These are phyloP conservation scores for Xylogone sp. DNA, from an alignment of 2,329 filamentous ascomycete genomes.

Conservation along the genomic window DNA sequence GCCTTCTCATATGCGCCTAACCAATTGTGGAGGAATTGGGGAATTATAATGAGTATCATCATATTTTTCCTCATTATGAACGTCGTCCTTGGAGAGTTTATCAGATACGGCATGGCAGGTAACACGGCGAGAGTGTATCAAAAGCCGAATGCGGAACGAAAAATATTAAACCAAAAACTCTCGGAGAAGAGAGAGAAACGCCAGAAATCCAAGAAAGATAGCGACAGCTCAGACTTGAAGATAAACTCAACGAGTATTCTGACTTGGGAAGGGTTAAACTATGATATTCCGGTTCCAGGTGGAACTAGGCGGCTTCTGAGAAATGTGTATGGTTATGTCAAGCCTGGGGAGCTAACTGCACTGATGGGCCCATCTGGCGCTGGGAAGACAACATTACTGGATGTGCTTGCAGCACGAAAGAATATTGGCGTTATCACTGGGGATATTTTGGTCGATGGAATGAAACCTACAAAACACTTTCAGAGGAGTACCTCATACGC, in stretches of 20 bases:
- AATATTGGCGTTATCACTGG: conserved; percentile 85
- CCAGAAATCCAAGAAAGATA: too few relatives aligned
- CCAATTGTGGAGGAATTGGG: conserved; percentile 59
- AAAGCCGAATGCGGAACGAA: too few relatives aligned
- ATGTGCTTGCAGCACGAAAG: conserved; percentile 71
- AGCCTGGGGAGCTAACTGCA: conserved; percentile 63
- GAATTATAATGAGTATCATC: conserved; percentile 48
- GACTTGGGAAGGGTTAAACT: conserved; percentile 74
- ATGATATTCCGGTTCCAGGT: conserved; percentile 65
- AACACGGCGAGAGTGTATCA: too few relatives aligned
- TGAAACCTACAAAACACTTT: conserved; percentile 65
- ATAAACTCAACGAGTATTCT: conserved; percentile 1
- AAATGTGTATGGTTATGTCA: conserved; percentile 65
- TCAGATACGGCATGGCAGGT: too few relatives aligned
- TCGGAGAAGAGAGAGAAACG: not conserved
- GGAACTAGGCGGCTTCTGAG: conserved; percentile 59
- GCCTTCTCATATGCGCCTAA: conserved; percentile 51
- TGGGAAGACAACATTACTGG: conserved; percentile 78
- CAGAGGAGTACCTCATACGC: conserved; percentile 87
- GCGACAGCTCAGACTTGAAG: too few relatives aligned
- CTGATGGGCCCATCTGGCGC: conserved; percentile 69
- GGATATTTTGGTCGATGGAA: conserved; percentile 53
- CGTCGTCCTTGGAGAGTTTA: too few relatives aligned
- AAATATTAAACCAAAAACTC: too few relatives aligned
- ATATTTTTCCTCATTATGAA: too few relatives aligned